These are phyloP conservation scores for Penicillium sp. DNA, from an alignment of 2,329 filamentous ascomycete species.

Conservation along the genomic window DNA sequence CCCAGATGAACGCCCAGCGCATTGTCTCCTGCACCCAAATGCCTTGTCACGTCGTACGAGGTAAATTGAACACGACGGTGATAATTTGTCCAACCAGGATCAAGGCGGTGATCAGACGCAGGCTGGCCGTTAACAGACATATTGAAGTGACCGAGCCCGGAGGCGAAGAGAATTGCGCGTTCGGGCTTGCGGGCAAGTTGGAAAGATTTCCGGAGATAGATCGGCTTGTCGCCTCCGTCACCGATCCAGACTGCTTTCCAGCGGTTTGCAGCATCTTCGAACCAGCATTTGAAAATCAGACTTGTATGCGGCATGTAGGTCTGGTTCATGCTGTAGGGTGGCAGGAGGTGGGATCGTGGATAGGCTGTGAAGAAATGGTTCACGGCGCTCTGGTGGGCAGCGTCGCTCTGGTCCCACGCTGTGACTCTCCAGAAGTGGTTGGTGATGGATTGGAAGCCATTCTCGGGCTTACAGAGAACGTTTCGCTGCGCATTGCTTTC, in stretches of 20 bases:
- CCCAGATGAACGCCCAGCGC: slow-evolving; percentile 43
- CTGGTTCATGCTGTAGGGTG: slow-evolving; percentile 29
- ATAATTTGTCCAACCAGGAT: slow-evolving; percentile 29
- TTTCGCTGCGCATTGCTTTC: slow-evolving; percentile 25
- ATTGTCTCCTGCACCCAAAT: slow-evolving; percentile 34
- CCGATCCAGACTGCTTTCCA: slow-evolving; percentile 31
- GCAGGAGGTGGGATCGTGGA: slow-evolving; percentile 21
- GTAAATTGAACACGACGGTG: slow-evolving; percentile 40
- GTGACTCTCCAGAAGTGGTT: slow-evolving; percentile 23
- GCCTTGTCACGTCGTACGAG: slow-evolving; percentile 44
- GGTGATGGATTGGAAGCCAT: slow-evolving; percentile 22
- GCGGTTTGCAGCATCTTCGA: slow-evolving; percentile 23
- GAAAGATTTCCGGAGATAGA: slow-evolving; percentile 25
- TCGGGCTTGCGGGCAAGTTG: slow-evolving; percentile 6
- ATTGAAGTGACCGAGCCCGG: slow-evolving; percentile 27
- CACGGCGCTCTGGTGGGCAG: slow-evolving; percentile 10
- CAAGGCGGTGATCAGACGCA: slow-evolving; percentile 24
- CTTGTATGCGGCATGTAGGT: slow-evolving; percentile 29
- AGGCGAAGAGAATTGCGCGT: slow-evolving; percentile 23
- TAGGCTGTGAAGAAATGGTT: slow-evolving; percentile 28
- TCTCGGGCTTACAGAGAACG: slow-evolving; percentile 18
- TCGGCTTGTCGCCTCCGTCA: slow-evolving; percentile 27
- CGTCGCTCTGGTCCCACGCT: slow-evolving; percentile 20
- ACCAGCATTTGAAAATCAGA: slow-evolving; percentile 28
- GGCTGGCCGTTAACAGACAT: slow-evolving; percentile 22